Evolutionary conservation across 164 flowering plant species (phyloP), one percentile per base, ranked within the genome.

Genomic region (Vitis rotundifolia): DNA sequence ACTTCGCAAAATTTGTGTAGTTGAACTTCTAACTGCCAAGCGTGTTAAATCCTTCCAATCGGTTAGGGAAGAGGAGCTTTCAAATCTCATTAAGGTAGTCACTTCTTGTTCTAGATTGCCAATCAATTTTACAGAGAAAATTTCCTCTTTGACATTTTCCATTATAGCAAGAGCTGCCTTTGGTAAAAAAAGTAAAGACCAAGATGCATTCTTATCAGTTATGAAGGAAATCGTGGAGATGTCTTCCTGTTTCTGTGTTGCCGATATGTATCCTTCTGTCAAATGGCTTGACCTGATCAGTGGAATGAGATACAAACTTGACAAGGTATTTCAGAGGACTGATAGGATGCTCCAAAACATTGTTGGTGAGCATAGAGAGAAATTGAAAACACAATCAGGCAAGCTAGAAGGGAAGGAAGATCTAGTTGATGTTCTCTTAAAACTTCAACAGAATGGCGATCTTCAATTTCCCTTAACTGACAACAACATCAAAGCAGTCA

Each of bases 401-500:
- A 15, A 28, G 19, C 59, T 15, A 54, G 49, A 15, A 3, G 64
- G 70, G 14, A 63, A 59, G 13, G 71, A 68, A 57, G 73, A 77
- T 68, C 44, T 80, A n/a, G 68, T 75, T 15, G 77, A 80, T 63
- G 63, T 78, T 26, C 75, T 80, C 29, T 63, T 80, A 3, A 57
- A 71, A 37, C 67, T 71, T 68, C 73, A 70, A 49, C 60, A 70
- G 11, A 28, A 18, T 2, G 53, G 66, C 14, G 60, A 52, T 6
- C 68, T 73, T 70, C 77, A 75, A 11, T 59, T 70, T 65, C 77
- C 74, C 28, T 19, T 80, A 49, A 74, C 78, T 22, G 63, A 18
- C 15, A 49, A 77, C 50, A 74, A 71, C 69, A 63, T 80, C 56
- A 77, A 77, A 73, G 80, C 77, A n/a, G 72, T 75, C 9, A 69